Conservation (phyloP, 306 rosid species). For the Canavalia gladiata region DNA sequence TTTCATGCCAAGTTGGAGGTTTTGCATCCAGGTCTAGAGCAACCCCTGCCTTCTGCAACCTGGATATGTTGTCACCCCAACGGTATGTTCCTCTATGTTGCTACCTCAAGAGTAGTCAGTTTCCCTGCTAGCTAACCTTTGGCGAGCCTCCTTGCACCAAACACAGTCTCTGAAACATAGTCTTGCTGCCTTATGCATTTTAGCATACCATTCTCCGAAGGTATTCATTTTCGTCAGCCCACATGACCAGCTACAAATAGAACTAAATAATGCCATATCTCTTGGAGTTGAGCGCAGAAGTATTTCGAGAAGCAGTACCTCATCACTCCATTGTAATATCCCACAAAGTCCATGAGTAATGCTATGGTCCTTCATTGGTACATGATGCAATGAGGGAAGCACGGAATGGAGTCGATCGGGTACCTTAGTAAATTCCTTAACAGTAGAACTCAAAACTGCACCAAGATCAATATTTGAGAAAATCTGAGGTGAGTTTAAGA, state of each 20-base stretch:
- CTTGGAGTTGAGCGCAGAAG: conserved; percentile 91
- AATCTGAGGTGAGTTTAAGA: too few species aligned
- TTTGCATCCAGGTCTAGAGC: conserved; percentile 95
- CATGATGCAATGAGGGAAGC: conserved; percentile 73
- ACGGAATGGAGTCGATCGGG: conserved; percentile 67
- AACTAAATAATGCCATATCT: conserved; percentile 94
- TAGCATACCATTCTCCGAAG: conserved; percentile 99
- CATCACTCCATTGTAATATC: conserved; percentile 89
- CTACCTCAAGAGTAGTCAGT: conserved; percentile 96
- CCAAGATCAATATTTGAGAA: conserved; percentile 83
- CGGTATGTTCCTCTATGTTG: conserved; percentile 98
- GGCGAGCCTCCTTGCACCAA: conserved; percentile 96
- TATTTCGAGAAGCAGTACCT: conserved; percentile 89
- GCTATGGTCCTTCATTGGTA: conserved; percentile 75
- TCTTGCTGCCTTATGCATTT: conserved; percentile 98
- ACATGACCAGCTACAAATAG: conserved; percentile 79
- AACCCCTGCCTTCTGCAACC: conserved; percentile 97
- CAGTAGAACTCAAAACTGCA: conserved; percentile 70
- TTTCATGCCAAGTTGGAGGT: conserved; percentile 98
- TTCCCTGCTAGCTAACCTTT: conserved; percentile 96
- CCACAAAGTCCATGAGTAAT: conserved; percentile 93
- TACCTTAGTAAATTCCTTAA: conserved; percentile 71
- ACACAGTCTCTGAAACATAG: conserved; percentile 91
- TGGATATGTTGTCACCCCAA: conserved; percentile 98
- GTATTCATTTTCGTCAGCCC: conserved; percentile 88